Base-by-base conservation (phyloP, 2,329 filamentous ascomycete genomes). In the Bisporella sp. region DNA sequence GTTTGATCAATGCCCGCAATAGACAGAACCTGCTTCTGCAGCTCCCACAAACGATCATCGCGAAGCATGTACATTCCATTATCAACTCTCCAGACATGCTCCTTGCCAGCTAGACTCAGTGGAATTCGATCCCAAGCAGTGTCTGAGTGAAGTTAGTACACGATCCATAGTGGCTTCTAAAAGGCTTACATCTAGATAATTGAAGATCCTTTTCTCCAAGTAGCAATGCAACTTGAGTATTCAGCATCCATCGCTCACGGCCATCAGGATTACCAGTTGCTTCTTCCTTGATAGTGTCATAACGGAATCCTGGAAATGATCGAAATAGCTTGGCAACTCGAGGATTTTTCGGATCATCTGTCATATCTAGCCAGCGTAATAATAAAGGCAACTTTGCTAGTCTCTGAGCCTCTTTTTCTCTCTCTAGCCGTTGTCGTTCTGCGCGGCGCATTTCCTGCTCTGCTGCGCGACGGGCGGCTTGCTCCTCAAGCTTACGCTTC, bases 211-310 rank as follows among this genome's bases (percentile, higher is more conserved):
- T 84, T 59, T 84, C 80, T 11, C 82, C 82, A 1, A 85, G 69
- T 6, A 85, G 72, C 11, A 85, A 67, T 6, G 82, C 81, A 46
- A 77, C 80, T 50, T 84, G 78, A 3, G 77, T 79, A 59, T 84
- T 85, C 46, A 85, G 72, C 49, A 85, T 66, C 81, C 82, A 85
- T 57, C 81, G 79, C 57, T 84, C 81, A 46, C 80, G 74, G n/a
- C 79, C 81, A 44, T 74, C 75, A 1, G 73, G 58, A 8, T 74
- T 77, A 6, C 75, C 75, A 5, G 74, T 78, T 11, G 74, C 69
- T 31, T 73, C 71, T 4, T 74, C 72, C 11, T 73, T 72, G 50
- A 85, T 81, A 4, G 79, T 84, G 63, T 85, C 81, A 60, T 79
- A 84, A 28, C 82, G 77, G 45, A 82, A 78, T 12, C 81, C 81